Conservation (phyloP, 225 moss, liverwort and hornwort genomes). For the Rhytidiadelphus loreus region DNA sequence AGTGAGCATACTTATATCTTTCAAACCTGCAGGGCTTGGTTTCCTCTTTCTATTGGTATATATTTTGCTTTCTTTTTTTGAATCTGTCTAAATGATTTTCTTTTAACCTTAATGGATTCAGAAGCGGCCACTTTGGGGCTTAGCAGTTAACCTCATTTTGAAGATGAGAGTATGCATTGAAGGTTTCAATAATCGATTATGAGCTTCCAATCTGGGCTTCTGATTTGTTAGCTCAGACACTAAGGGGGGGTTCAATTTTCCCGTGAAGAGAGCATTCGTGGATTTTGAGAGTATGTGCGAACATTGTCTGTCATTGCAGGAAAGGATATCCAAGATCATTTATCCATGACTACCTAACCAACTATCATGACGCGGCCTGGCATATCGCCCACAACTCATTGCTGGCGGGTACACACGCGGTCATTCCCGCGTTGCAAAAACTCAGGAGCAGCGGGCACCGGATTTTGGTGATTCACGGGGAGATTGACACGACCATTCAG, state of each 20-base stretch:
- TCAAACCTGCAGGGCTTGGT: not conserved
- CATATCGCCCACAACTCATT: slow-evolving; percentile 65
- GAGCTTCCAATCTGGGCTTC: not conserved
- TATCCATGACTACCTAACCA: slow-evolving; percentile 49
- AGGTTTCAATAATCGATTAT: not conserved
- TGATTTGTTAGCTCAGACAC: not conserved
- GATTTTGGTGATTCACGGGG: slow-evolving; percentile 54
- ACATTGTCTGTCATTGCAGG: slow-evolving; percentile 1
- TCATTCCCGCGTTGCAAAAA: slow-evolving; percentile 30
- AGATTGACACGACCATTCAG: slow-evolving; percentile 44
- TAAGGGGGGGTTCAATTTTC: not conserved
- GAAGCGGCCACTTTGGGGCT: not conserved
- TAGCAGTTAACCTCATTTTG: not conserved
- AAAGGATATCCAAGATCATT: slow-evolving; percentile 49
- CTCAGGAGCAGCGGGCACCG: slow-evolving; percentile 27
- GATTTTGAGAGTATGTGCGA: not conserved
- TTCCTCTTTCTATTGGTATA: not conserved
- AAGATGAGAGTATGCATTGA: not conserved
- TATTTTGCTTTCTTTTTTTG: not conserved
- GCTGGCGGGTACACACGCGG: slow-evolving; percentile 57
- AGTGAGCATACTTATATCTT: not conserved
- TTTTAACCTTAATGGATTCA: too few species aligned
- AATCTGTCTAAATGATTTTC: not conserved
- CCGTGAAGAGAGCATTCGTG: not conserved
- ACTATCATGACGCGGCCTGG: slow-evolving; percentile 66